Evolutionary conservation across 1,284 basidiomycete species (phyloP), one percentile per base, ranked within the genome.

Genomic region (Afroboletus lepidellus): DNA sequence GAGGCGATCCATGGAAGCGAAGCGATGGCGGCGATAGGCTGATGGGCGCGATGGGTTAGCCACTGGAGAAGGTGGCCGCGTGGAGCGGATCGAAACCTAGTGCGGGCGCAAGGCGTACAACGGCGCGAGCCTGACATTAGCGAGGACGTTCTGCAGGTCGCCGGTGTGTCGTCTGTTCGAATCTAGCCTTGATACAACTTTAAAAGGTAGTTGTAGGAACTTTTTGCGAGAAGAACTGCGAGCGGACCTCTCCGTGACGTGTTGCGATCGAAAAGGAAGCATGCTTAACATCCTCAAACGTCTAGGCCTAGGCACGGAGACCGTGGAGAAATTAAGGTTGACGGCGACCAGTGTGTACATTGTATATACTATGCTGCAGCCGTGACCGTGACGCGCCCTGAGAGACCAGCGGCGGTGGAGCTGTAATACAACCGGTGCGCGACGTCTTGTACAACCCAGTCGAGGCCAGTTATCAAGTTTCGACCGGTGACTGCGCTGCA

Each of bases 401-500:
- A 42, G 21, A 44, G 51, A 50, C 36, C 48, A 39, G 39, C 46
- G 50, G 58, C 46, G 46, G 64, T 54, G 20, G 70, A 63, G 43
- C 69, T 74, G 61, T 90, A 91, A 65, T 92, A 92, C 37, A 92
- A 68, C 60, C 93, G 77, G 34, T 82, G 79, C 3, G 92, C 94
- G 43, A 98, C 88, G 62, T 98, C 93, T 37, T 84, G 79, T 9
- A 98, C 91, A n/a, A 94, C 83, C 96, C 96, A 99, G 68, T 97
- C 87, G 36, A 98, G 79, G 15, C 95, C 96, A 52, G 83, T 77
- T 7, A 92, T 77, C 12, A 98, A 77, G 62, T 96, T 93, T 51
- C 83, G 74, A 5, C 95, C 96, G 0, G 91, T 94, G 48, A 93
- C 82, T 1, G 96, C 96, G 59, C 93, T 97, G 73, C 95, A 98